Evolutionary conservation across 805 yeast species (phyloP).

Genomic region (Wickerhamiella musiphila): DNA sequence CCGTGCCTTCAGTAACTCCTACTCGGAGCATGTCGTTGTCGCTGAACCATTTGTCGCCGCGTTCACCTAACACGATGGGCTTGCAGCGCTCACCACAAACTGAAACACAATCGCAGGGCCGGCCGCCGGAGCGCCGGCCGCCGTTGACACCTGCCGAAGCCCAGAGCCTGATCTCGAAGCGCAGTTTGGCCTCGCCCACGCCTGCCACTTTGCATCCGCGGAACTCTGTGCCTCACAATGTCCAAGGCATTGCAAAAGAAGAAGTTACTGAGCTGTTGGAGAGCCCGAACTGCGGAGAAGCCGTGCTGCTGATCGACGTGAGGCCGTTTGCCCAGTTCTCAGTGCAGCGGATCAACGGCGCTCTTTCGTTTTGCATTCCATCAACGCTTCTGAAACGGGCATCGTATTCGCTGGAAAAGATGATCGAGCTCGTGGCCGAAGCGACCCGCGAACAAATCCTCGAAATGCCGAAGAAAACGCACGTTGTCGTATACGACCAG

Average conservation of each 20-base stretch:
- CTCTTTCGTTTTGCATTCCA: constrained; percentile 72
- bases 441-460: constrained; percentile 17
- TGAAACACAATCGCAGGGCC: too few relatives aligned
- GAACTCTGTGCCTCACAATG: constrained; percentile 4
- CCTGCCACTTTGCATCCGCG: constrained; percentile 4
- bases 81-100: too few relatives aligned
- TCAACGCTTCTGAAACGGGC: constrained; percentile 70
- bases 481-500: constrained; percentile 36
- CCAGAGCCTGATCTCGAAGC: not conserved
- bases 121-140: not conserved
- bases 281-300: too few relatives aligned
- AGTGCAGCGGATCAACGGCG: constrained; percentile 35
- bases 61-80: too few relatives aligned
- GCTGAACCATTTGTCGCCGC: too few relatives aligned
- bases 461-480: constrained; percentile 10
- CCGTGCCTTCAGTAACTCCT: too few relatives aligned
- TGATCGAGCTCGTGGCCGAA: constrained; percentile 23
- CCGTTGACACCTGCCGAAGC: constrained; percentile 6
- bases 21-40: too few relatives aligned
- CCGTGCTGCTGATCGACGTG: constrained; percentile 47
- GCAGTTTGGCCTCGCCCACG: not conserved
- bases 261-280: constrained; percentile 1
- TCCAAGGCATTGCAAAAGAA: constrained; percentile 1
- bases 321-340: constrained; percentile 66
- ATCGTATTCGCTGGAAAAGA: constrained; percentile 38